Conservation (phyloP, 2,329 filamentous ascomycete species). For the Fusarium burgessii region DNA sequence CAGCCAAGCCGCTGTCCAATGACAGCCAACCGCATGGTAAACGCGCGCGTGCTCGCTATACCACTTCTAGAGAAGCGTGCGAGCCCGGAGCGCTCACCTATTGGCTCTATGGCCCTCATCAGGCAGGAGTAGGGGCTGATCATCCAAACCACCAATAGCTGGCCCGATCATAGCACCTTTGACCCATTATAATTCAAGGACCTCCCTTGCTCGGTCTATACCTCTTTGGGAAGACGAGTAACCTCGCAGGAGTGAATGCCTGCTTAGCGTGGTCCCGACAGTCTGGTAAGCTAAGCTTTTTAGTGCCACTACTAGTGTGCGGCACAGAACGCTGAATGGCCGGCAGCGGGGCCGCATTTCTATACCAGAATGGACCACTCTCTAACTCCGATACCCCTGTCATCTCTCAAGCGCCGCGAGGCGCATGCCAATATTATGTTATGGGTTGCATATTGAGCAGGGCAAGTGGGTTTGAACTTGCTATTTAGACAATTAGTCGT, state of each 20-base stretch:
- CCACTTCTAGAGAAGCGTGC: conserved; percentile 31
- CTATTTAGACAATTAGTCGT: conserved; percentile 36
- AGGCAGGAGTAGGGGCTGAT: conserved; percentile 21
- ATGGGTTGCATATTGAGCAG: conserved; percentile 38
- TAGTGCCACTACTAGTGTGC: conserved; percentile 30
- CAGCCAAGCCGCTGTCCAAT: conserved; percentile 49
- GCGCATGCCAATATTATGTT: conserved; percentile 35
- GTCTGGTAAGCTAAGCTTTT: conserved; percentile 51
- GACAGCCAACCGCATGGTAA: conserved; percentile 38
- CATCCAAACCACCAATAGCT: conserved; percentile 34
- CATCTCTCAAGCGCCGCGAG: conserved; percentile 36
- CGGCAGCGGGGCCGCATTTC: conserved; percentile 40
- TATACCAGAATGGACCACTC: conserved; percentile 3
- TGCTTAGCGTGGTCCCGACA: conserved; percentile 54
- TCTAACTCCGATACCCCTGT: conserved; percentile 41
- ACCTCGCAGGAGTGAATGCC: conserved; percentile 7
- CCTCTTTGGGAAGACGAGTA: conserved; percentile 15
- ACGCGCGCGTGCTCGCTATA: conserved; percentile 48
- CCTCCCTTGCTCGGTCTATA: conserved; percentile 19
- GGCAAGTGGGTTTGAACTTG: conserved; percentile 30
- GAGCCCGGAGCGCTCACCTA: conserved; percentile 44
- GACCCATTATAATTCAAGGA: conserved; percentile 10
- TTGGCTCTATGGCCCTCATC: conserved; percentile 34
- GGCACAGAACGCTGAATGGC: conserved; percentile 46
- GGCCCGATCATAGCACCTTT: background rate